Evolutionary conservation across 345 rosid genomes (phyloP).

Genomic region (Brassica carinata): DNA sequence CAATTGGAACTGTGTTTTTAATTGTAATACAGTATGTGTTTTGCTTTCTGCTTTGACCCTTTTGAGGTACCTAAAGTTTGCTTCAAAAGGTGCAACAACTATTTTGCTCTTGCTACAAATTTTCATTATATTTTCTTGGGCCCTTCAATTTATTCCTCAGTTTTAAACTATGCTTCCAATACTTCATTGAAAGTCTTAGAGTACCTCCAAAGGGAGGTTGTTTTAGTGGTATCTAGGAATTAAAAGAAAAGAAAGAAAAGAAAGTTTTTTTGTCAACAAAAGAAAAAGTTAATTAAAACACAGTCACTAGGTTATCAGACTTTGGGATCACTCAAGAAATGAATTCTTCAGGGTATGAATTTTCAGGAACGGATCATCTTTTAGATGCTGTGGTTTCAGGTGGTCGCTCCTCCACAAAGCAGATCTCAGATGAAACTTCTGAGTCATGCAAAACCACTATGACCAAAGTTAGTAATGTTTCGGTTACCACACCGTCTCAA

Average conservation of each 20-base stretch:
- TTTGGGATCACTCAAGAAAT: slow-evolving; percentile 43
- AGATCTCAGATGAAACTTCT: slow-evolving; percentile 66
- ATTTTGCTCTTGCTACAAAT: slow-evolving; percentile 32
- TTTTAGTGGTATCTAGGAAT: no score
- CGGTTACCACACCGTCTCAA: slow-evolving; percentile 53
- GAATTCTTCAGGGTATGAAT: slow-evolving; percentile 45
- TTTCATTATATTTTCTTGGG: slow-evolving; percentile 34
- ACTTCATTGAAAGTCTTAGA: background rate
- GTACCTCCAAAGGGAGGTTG: background rate
- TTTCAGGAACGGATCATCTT: slow-evolving; percentile 65
- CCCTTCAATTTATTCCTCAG: slow-evolving; percentile 29
- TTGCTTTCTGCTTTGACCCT: slow-evolving; percentile 31
- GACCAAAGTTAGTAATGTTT: slow-evolving; percentile 65
- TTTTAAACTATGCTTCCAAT: slow-evolving; percentile 31
- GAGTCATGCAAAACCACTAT: slow-evolving; percentile 70
- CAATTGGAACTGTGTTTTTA: slow-evolving; percentile 6
- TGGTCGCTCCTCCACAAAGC: slow-evolving; percentile 57
- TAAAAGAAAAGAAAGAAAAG: no score
- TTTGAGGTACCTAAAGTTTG: slow-evolving; percentile 44
- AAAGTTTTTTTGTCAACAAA: no score
- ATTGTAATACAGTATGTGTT: background rate
- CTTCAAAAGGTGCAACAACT: slow-evolving; percentile 38
- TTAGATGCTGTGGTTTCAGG: slow-evolving; percentile 91
- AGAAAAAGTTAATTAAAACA: no score
- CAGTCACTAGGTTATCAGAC: slow-evolving; percentile 37